Conservation (phyloP, 495 filamentous ascomycete species). For the Penicillium chermesinum region DNA sequence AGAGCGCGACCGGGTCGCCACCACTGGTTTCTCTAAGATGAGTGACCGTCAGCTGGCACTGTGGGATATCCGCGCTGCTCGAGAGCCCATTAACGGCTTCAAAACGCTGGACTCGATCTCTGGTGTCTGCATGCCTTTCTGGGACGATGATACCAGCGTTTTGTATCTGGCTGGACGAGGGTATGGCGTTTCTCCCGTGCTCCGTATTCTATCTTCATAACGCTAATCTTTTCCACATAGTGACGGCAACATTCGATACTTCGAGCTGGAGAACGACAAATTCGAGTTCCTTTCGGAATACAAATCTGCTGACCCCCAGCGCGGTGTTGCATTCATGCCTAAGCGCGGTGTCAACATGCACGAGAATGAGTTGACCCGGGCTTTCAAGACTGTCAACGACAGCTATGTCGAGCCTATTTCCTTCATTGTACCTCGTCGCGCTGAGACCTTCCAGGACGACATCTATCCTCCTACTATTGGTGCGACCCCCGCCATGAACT, state of each 20-base stretch:
- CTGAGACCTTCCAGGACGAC: constrained; percentile 96
- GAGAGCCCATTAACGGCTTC: constrained; percentile 83
- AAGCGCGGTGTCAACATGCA: constrained; percentile 93
- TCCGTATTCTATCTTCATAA: constrained; percentile 1
- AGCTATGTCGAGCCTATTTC: constrained; percentile 92
- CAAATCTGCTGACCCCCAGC: constrained; percentile 90
- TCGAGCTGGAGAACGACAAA: constrained; percentile 94
- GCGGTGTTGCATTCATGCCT: constrained; percentile 90
- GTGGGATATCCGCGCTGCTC: constrained; percentile 82
- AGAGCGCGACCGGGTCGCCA: constrained; percentile 88
- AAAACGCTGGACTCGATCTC: constrained; percentile 86
- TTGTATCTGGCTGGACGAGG: constrained; percentile 95
- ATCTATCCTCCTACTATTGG: constrained; percentile 86
- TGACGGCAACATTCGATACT: constrained; percentile 98
- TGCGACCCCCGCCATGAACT: constrained; percentile 68
- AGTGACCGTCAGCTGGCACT: constrained; percentile 93
- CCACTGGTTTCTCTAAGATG: constrained; percentile 96
- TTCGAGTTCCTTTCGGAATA: constrained; percentile 95
- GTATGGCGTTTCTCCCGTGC: constrained; percentile 45
- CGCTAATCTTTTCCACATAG: constrained; percentile 44
- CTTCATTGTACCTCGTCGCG: constrained; percentile 89
- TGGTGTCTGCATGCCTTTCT: constrained; percentile 98
- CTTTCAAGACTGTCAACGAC: constrained; percentile 95
- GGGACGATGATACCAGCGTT: constrained; percentile 92
- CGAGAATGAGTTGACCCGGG: constrained; percentile 93